These are phyloP conservation scores for Eimeria sp. DNA, from an alignment of 169 alveolate species.

Conservation along the genomic window DNA sequence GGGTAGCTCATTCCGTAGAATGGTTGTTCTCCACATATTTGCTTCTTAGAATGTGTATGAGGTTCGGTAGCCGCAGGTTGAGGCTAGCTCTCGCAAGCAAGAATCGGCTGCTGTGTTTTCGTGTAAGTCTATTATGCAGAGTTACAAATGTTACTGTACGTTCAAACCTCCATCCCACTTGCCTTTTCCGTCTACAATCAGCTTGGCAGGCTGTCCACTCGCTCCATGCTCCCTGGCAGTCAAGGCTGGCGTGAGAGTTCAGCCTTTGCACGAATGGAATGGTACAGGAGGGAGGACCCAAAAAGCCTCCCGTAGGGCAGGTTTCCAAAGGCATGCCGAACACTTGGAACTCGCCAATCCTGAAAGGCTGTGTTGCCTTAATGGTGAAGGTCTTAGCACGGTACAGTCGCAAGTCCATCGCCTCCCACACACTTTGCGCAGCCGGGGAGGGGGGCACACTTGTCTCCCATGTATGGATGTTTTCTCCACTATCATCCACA, in stretches of 20 bases:
- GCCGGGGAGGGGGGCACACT: conserved; percentile 72
- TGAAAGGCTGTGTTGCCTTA: conserved; percentile 12
- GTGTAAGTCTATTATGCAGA: not conserved
- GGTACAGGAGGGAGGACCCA: conserved; percentile 32
- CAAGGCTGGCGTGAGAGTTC: conserved; percentile 34
- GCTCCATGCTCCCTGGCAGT: conserved; percentile 76
- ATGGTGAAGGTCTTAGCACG: conserved; percentile 39
- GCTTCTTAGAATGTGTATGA: not conserved
- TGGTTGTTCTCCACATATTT: not conserved
- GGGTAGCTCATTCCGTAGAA: not conserved
- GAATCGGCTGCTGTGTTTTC: not conserved
- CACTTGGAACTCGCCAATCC: conserved; percentile 51
- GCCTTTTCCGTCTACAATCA: conserved; percentile 63
- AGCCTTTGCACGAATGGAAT: conserved; percentile 46
- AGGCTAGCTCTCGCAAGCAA: not conserved
- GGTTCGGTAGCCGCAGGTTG: not conserved
- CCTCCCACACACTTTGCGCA: conserved; percentile 73
- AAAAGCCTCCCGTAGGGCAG: conserved; percentile 54
- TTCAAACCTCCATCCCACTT: not conserved
- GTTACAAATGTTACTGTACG: not conserved
- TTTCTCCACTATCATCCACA: conserved; percentile 39
- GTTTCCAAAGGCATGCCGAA: conserved; percentile 57
- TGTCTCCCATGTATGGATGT: conserved; percentile 62
- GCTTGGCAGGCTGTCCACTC: conserved; percentile 77
- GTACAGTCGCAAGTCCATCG: conserved; percentile 61